Percentiles rank a stretch among this genome's conserved stretches.
phyloP scores from a whole-genome alignment of 257 asterid genomes.

The Fraxinus americana region DNA sequence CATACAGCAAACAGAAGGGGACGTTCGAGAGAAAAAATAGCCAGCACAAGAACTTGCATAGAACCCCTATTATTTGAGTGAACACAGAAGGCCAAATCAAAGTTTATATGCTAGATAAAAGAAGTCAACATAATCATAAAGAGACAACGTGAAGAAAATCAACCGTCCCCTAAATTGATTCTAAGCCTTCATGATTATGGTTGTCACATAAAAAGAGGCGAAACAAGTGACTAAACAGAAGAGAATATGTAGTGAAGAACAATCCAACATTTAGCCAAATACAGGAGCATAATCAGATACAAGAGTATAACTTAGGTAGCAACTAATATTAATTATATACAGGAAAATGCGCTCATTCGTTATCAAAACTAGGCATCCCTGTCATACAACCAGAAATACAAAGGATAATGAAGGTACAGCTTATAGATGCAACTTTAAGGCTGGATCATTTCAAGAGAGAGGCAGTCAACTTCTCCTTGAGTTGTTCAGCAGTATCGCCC shows the following conservation, averaged over 20 bases:
- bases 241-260: not conserved
- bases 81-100: not conserved
- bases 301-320: constrained; percentile 19
- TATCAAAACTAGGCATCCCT: too few relatives aligned
- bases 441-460: constrained; percentile 52
- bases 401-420: constrained; percentile 15
- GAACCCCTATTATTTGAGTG: not conserved
- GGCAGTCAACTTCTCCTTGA: constrained; percentile 73
- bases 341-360: too few relatives aligned
- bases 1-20: not conserved
- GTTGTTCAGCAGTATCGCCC: constrained; percentile 51
- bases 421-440: constrained; percentile 15
- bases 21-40: not conserved
- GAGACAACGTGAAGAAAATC: not conserved
- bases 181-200: not conserved
- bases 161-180: not conserved
- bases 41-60: not conserved
- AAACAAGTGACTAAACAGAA: not conserved
- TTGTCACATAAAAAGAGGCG: not conserved
- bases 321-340: not conserved
- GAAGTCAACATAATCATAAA: not conserved
- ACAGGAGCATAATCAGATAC: constrained; percentile 22
- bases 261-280: not conserved
- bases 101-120: not conserved
- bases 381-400: not conserved